Percentiles rank a stretch among this genome's conserved stretches.
These are phyloP conservation scores for Ceratobasidium sp. DNA, from an alignment of 1,284 basidiomycete genomes.

Conservation along the genomic window DNA sequence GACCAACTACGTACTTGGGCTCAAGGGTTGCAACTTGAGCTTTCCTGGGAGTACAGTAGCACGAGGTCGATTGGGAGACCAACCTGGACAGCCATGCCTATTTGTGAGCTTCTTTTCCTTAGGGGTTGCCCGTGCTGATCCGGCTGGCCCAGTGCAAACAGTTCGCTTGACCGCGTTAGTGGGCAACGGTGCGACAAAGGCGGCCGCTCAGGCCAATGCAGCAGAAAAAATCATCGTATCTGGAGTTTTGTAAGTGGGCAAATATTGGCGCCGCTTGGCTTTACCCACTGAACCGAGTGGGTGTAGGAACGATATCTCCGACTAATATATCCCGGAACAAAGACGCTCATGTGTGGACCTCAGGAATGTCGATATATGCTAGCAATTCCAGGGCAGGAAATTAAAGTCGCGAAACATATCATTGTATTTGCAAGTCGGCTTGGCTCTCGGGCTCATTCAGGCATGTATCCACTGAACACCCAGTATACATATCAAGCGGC, in stretches of 20 bases:
- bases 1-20: neutral
- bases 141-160: neutral
- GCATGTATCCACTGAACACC: neutral
- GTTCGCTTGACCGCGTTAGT: neutral
- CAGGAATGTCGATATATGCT: no score
- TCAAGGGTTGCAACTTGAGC: neutral
- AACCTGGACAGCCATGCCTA: neutral
- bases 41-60: neutral
- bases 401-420: neutral
- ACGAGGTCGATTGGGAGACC: neutral
- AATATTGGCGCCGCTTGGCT: no score
- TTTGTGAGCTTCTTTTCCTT: neutral
- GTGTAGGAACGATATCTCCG: no score
- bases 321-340: no score
- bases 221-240: neutral
- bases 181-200: neutral
- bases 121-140: neutral
- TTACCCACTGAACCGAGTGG: no score
- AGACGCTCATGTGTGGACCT: no score
- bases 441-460: neutral
- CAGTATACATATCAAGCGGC: slow-evolving; percentile 3
- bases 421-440: neutral
- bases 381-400: no score
- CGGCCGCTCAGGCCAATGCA: neutral
- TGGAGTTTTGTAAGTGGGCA: neutral